Conservation (phyloP, 768 basidiomycete species). For the Leccinum olivaceopallidum region DNA sequence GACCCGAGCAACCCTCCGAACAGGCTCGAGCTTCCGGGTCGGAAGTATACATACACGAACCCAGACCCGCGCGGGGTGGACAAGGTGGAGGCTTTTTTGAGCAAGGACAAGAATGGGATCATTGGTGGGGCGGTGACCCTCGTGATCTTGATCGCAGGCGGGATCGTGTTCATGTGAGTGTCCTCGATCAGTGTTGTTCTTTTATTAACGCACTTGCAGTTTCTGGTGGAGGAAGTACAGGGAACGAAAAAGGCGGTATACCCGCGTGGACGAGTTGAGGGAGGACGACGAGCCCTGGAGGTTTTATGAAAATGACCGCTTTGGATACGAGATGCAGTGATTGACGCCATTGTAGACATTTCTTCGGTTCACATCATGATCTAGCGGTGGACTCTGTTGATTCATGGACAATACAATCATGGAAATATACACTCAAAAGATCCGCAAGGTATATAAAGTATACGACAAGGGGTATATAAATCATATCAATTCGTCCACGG, state of each 20-base stretch:
- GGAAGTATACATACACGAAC: too few species aligned
- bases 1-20: too few species aligned
- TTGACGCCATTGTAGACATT: constrained; percentile 3
- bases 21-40: too few species aligned
- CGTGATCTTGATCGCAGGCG: too few species aligned
- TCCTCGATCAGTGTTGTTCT: too few species aligned
- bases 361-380: not conserved
- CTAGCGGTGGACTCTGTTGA: too few species aligned
- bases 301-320: constrained; percentile 21
- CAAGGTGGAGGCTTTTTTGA: too few species aligned
- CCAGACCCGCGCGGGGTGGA: too few species aligned
- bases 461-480: not conserved
- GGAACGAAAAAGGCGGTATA: constrained; percentile 23
- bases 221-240: constrained; percentile 32
- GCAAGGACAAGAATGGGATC: too few species aligned
- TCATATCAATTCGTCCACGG: constrained; percentile 46
- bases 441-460: constrained; percentile 19
- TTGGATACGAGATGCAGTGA: constrained; percentile 16
- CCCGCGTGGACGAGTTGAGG: constrained; percentile 26
- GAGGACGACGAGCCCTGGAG: constrained; percentile 34
- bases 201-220: constrained; percentile 3
- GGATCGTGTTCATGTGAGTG: too few species aligned
- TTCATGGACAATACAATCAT: not conserved
- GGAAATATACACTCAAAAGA: not conserved
- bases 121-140: too few species aligned